Conservation (phyloP, 2,329 filamentous ascomycete species). For the Ascochyta pisi region DNA sequence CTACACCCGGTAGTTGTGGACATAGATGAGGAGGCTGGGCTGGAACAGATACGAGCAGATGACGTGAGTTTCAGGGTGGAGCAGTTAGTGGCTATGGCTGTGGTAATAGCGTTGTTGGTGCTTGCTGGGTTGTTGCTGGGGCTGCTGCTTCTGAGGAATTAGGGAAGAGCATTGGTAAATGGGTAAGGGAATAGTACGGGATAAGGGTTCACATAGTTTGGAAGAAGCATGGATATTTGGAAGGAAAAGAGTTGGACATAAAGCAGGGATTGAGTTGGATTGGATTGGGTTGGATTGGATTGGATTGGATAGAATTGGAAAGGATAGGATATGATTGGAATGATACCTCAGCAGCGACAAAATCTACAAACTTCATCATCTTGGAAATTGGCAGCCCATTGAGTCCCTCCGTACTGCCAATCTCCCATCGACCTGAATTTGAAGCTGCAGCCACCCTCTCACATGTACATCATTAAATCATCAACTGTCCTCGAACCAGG, state of each 20-base stretch:
- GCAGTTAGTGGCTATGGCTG: conserved; percentile 24
- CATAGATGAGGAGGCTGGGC: conserved; percentile 25
- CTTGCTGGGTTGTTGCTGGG: conserved; percentile 20
- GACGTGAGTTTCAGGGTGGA: conserved; percentile 33
- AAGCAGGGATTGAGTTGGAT: not conserved
- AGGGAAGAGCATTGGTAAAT: not conserved
- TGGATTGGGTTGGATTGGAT: not conserved
- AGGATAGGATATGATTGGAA: conserved; percentile 2
- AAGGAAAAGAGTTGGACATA: not conserved
- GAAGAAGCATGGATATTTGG: not conserved
- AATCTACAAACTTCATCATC: not conserved
- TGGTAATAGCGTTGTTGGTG: conserved; percentile 25
- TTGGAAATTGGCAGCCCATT: too few relatives aligned
- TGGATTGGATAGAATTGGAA: not conserved
- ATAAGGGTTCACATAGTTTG: not conserved
- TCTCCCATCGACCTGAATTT: not conserved
- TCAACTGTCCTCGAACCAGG: not conserved
- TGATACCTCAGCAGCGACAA: conserved; percentile 6
- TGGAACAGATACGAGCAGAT: conserved; percentile 20
- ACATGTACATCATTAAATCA: not conserved
- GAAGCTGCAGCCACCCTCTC: not conserved
- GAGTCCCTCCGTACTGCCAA: not conserved
- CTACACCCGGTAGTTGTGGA: conserved; percentile 4
- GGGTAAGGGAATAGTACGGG: not conserved
- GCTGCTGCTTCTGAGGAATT: conserved; percentile 8